Conservation (phyloP, 768 basidiomycete genomes). For the Tricholoma bakamatsutake region DNA sequence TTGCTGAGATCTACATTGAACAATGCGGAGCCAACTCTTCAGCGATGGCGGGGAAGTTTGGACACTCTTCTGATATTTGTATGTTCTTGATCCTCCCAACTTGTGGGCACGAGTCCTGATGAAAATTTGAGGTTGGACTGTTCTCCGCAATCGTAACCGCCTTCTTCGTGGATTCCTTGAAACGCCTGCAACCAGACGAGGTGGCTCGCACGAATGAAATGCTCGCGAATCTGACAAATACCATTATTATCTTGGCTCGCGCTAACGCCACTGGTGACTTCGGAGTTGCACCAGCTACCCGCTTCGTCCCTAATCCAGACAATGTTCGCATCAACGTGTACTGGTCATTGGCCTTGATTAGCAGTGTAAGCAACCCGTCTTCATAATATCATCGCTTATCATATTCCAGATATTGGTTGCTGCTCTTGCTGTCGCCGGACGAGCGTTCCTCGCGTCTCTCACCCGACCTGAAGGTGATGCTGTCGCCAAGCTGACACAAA, state of each 20-base stretch:
- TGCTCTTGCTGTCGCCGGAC: constrained; percentile 10
- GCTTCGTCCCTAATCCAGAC: constrained; percentile 5
- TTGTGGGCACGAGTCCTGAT: neutral
- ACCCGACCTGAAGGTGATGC: constrained; percentile 8
- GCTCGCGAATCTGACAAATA: constrained; percentile 11
- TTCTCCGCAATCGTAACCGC: constrained; percentile 16
- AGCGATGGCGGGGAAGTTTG: neutral
- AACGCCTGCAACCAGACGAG: constrained; percentile 5
- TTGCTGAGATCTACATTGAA: constrained; percentile 7
- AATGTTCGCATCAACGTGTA: constrained; percentile 13
- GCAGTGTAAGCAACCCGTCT: constrained; percentile 6
- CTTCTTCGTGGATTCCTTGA: constrained; percentile 13
- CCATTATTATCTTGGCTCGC: constrained; percentile 4
- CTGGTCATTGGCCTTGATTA: constrained; percentile 13
- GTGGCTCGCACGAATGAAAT: constrained; percentile 10
- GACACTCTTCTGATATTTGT: neutral
- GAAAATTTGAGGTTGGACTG: constrained; percentile 11
- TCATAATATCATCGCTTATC: neutral
- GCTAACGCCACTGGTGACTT: neutral
- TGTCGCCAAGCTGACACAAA: constrained; percentile 6
- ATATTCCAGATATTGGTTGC: constrained; percentile 11
- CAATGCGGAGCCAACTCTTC: neutral
- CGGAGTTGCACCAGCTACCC: neutral
- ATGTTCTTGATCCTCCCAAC: neutral
- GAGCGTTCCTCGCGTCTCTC: constrained; percentile 9